These are phyloP conservation scores for Aspergillus ostianus DNA, from an alignment of 495 filamentous ascomycete genomes.

Conservation along the genomic window DNA sequence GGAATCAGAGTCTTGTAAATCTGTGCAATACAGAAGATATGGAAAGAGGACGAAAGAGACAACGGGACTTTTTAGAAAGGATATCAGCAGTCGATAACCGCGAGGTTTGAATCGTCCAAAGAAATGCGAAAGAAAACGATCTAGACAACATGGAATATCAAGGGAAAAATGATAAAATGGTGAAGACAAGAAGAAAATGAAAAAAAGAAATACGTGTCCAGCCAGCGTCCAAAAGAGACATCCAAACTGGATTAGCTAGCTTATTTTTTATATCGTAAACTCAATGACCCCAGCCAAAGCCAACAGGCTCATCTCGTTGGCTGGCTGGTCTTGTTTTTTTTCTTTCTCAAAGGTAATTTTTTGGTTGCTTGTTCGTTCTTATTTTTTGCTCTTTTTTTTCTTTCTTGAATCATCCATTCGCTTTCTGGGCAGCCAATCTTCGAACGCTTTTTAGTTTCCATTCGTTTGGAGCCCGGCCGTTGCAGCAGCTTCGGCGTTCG, in stretches of 20 bases:
- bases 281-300: slow-evolving; percentile 10
- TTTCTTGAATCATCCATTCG: slow-evolving; percentile 1
- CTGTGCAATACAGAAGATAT: slow-evolving; percentile 11
- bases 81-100: slow-evolving; percentile 5
- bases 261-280: slow-evolving; percentile 16
- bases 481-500: slow-evolving; percentile 38
- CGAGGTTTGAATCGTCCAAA: neutral
- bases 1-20: slow-evolving; percentile 12
- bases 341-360: slow-evolving; percentile 1
- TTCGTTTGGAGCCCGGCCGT: slow-evolving; percentile 35
- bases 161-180: neutral
- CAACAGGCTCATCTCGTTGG: slow-evolving; percentile 21
- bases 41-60: slow-evolving; percentile 1
- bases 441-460: slow-evolving; percentile 33
- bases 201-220: slow-evolving; percentile 17
- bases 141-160: slow-evolving; percentile 11
- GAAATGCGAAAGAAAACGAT: slow-evolving; percentile 9
- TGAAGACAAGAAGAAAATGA: slow-evolving; percentile 2
- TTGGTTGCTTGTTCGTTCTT: slow-evolving; percentile 11
- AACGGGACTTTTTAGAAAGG: slow-evolving; percentile 5
- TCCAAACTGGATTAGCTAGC: slow-evolving; percentile 8
- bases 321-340: slow-evolving; percentile 10
- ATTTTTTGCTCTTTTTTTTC: slow-evolving; percentile 1
- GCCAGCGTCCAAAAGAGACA: slow-evolving; percentile 10
- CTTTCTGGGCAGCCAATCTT: neutral